phyloP scores from a whole-genome alignment of 2,329 filamentous ascomycete species.

The Metarhizium robertsii region DNA sequence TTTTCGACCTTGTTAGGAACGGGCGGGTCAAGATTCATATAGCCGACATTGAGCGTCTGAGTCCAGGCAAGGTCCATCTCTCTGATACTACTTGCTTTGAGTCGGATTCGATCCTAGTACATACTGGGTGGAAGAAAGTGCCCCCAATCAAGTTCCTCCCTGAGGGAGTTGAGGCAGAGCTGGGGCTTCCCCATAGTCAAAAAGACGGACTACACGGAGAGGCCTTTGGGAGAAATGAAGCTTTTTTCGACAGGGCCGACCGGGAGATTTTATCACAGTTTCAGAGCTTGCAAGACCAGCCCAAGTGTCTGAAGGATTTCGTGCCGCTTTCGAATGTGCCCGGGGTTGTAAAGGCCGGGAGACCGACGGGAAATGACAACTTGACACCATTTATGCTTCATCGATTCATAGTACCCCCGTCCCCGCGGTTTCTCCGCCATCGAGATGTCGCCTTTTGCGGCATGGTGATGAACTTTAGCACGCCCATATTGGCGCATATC shows the following conservation, averaged over 20 bases:
- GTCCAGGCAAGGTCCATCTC: constrained; percentile 37
- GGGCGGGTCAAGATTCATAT: constrained; percentile 45
- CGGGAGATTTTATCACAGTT: constrained; percentile 42
- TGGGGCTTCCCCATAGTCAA: constrained; percentile 37
- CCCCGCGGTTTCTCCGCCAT: constrained; percentile 20
- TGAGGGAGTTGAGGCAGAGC: constrained; percentile 32
- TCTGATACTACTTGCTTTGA: constrained; percentile 36
- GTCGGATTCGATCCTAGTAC: constrained; percentile 43
- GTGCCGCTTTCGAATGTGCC: constrained; percentile 30
- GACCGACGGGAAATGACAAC: constrained; percentile 15
- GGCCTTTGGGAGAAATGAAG: constrained; percentile 24
- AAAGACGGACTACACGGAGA: constrained; percentile 10
- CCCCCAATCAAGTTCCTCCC: constrained; percentile 44
- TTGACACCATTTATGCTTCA: constrained; percentile 33
- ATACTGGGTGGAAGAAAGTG: constrained; percentile 49
- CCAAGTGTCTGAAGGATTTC: constrained; percentile 36
- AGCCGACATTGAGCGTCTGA: constrained; percentile 39
- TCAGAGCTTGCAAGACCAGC: constrained; percentile 43
- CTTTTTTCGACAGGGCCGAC: constrained; percentile 36
- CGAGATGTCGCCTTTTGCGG: constrained; percentile 37
- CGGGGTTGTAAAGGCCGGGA: constrained; percentile 19
- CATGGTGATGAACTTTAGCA: constrained; percentile 30
- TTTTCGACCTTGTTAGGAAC: constrained; percentile 45
- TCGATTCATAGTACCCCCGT: constrained; percentile 34
- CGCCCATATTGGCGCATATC: constrained; percentile 28